Percentiles rank a stretch among this genome's conserved stretches.
Conservation (phyloP, 768 basidiomycete genomes). For the Postia placenta region DNA sequence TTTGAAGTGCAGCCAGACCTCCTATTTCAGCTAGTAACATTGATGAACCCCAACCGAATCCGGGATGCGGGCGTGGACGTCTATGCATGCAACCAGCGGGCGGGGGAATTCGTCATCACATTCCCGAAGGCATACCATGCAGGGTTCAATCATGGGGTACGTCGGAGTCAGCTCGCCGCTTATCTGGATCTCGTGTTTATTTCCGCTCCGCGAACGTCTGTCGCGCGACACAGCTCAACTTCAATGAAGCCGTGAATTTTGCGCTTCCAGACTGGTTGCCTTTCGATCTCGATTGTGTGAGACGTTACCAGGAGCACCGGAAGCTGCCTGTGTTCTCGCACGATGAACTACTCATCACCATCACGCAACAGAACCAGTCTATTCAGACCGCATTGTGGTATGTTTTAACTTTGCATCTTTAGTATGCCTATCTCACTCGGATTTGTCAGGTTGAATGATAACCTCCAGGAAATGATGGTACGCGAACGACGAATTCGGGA, state of each 20-base stretch:
- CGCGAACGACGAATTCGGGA: slow-evolving; percentile 71
- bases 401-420: slow-evolving; percentile 5
- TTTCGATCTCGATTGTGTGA: slow-evolving; percentile 81
- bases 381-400: slow-evolving; percentile 94
- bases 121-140: slow-evolving; percentile 98
- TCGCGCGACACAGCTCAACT: slow-evolving; percentile 64
- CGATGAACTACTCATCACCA: slow-evolving; percentile 95
- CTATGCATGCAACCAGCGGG: slow-evolving; percentile 91
- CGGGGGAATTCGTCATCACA: slow-evolving; percentile 96
- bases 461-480: slow-evolving; percentile 82
- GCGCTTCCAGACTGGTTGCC: slow-evolving; percentile 94
- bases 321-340: slow-evolving; percentile 98
- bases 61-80: slow-evolving; percentile 87
- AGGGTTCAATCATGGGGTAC: slow-evolving; percentile 96
- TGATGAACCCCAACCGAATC: slow-evolving; percentile 92
- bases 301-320: slow-evolving; percentile 82
- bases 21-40: slow-evolving; percentile 93
- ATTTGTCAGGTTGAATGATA: slow-evolving; percentile 67
- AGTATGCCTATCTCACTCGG: slow-evolving; percentile 12
- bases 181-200: too few species aligned
- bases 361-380: slow-evolving; percentile 88
- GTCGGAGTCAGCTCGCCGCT: slow-evolving; percentile 27
- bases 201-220: neutral
- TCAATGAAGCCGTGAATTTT: slow-evolving; percentile 99
- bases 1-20: slow-evolving; percentile 97